Evolutionary conservation across 2,329 filamentous ascomycete genomes (phyloP).

Genomic region (Trichoderma sp.): DNA sequence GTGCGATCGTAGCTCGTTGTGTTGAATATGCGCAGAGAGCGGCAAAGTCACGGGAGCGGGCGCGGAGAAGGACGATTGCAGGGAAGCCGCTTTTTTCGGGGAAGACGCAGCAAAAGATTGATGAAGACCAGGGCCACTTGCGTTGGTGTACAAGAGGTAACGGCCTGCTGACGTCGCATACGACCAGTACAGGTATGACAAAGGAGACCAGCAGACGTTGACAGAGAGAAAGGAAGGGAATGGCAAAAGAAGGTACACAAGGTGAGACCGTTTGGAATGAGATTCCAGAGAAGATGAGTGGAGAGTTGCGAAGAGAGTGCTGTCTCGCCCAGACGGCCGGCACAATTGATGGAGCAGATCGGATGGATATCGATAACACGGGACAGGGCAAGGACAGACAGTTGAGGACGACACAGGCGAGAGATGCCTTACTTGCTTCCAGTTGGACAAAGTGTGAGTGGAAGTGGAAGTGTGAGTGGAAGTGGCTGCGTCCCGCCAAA

Average conservation of each 20-base stretch:
- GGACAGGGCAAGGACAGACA: not conserved
- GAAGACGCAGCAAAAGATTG: slow-evolving; percentile 19
- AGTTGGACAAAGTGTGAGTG: not conserved
- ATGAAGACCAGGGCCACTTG: slow-evolving; percentile 27
- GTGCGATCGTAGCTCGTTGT: slow-evolving; percentile 13
- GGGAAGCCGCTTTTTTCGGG: slow-evolving; percentile 11
- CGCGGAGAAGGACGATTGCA: slow-evolving; percentile 28
- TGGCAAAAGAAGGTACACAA: not conserved
- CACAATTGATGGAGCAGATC: not conserved
- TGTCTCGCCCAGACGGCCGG: slow-evolving; percentile 1
- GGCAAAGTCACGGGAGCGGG: slow-evolving; percentile 21
- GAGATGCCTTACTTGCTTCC: too few species aligned
- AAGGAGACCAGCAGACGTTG: not conserved
- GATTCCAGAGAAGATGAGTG: not conserved
- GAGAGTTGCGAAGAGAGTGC: not conserved
- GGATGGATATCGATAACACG: slow-evolving; percentile 3
- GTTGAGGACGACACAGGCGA: not conserved
- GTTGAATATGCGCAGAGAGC: slow-evolving; percentile 17
- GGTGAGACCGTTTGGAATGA: not conserved
- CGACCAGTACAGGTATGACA: not conserved
- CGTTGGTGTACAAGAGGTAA: not conserved
- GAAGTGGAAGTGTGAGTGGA: not conserved
- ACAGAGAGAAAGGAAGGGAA: not conserved
- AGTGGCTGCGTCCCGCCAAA: slow-evolving; percentile 7
- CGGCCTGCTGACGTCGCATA: slow-evolving; percentile 19